A percentile compares a stretch with the other conserved stretches of the same genome.
These are phyloP conservation scores for Graphiopsis chlorocephala DNA, from an alignment of 2,329 filamentous ascomycete genomes.

Conservation along the genomic window DNA sequence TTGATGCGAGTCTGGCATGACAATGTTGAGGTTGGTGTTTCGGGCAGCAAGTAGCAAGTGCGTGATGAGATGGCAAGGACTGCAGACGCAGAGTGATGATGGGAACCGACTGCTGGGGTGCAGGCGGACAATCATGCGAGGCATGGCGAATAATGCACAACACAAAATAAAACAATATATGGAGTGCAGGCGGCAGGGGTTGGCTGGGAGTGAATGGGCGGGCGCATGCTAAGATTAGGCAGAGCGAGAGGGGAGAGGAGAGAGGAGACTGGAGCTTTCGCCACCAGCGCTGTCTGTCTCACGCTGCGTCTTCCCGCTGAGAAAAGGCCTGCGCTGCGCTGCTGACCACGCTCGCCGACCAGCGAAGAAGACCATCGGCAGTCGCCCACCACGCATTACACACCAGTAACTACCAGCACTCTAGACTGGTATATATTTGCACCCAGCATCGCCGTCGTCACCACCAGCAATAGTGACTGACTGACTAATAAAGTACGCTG, in stretches of 20 bases:
- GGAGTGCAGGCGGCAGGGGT: background rate
- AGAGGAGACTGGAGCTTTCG: background rate
- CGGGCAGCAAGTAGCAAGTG: background rate
- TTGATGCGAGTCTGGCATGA: background rate
- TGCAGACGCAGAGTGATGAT: background rate
- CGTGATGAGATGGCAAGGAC: background rate
- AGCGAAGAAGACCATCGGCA: background rate
- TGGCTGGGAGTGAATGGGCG: background rate
- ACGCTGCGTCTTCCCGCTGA: background rate
- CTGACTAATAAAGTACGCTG: background rate
- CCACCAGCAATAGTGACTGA: background rate
- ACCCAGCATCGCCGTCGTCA: background rate
- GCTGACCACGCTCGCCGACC: background rate
- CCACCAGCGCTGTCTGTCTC: background rate
- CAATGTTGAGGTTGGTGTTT: background rate
- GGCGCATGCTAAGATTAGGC: background rate
- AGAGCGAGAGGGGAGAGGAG: background rate
- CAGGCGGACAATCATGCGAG: background rate
- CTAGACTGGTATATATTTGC: background rate
- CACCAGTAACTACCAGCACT: background rate
- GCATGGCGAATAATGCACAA: background rate
- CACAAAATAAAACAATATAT: background rate
- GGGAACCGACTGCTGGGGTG: background rate
- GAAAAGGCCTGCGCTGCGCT: background rate
- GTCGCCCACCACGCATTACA: background rate